Conservation (phyloP, 2,329 filamentous ascomycete species). For the Trichoderma sp. region DNA sequence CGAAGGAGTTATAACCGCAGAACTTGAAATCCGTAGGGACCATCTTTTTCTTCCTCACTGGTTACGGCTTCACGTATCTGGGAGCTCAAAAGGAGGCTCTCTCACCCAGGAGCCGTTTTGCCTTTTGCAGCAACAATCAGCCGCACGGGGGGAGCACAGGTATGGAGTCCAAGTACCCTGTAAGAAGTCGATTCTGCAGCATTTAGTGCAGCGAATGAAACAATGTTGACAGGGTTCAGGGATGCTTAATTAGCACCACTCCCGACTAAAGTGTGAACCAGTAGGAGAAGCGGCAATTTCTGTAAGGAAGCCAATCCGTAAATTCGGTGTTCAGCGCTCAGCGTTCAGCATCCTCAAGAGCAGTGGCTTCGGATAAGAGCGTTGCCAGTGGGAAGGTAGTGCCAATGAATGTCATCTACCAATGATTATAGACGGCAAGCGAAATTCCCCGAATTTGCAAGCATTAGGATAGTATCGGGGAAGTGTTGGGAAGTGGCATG, state of each 20-base stretch:
- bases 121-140: background rate
- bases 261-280: background rate
- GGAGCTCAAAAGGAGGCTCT: background rate
- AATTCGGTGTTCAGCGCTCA: background rate
- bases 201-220: slow-evolving; percentile 4
- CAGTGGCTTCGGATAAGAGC: background rate
- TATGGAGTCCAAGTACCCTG: background rate
- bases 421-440: background rate
- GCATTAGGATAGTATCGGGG: background rate
- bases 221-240: slow-evolving; percentile 7
- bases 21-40: background rate
- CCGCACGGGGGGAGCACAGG: background rate
- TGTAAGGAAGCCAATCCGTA: background rate
- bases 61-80: background rate
- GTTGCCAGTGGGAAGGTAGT: background rate
- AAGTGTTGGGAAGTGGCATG: background rate
- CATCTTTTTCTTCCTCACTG: background rate
- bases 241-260: slow-evolving; percentile 9
- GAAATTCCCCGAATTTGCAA: background rate
- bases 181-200: background rate
- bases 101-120: background rate
- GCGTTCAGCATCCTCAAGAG: background rate
- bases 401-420: background rate
- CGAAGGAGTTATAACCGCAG: background rate
- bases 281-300: background rate